Base-by-base conservation (phyloP, 352 stramenopile genomes). In the Pseudoperonospora humuli region DNA sequence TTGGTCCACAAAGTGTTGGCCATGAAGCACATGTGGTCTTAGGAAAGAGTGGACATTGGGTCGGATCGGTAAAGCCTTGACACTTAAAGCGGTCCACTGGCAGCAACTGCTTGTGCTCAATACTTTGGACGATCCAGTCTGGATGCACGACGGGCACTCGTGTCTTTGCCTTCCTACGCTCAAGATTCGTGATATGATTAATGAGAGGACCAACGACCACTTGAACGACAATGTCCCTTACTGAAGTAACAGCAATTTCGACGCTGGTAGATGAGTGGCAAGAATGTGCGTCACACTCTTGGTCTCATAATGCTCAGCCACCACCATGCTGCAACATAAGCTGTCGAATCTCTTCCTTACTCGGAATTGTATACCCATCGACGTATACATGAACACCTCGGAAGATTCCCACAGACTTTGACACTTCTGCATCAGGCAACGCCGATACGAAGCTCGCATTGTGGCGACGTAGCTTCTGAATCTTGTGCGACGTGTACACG, bases 401-500 rank as follows among this genome's bases (percentile, higher is more conserved):
- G 61, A 96, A 95, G 5, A 95, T 25, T 7, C 28, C 21, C 4
- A 20, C 20, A n/a, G 17, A 15, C 11, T 7, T 15, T 15, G 24
- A 27, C 11, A 18, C 15, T 5, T 13, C 21, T 7, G 6, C 9
- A 40, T 3, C 17, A 10, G 10, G 34, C 20, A 31, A 39, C 25
- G 45, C 18, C 37, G 48, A 20, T 3, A 39, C 27, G n/a, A 86
- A 53, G 14, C 45, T 45, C 7, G 61, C 61, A 49, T 93, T 91
- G 51, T 95, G 78, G 3, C 42, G 45, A 6, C 82, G 67, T 9
- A 96, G 67, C 54, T 95, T 95, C 52, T 88, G 72, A 50, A 95
- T 89, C 65, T 96, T 96, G 59, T 95, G 84, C 2, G 67, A 50
- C 80, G 96, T 95, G 72, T 96, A 96, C 25, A 93, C 68, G 34